phyloP scores from a whole-genome alignment of 2,329 filamentous ascomycete genomes.

The Metarhizium humberi region DNA sequence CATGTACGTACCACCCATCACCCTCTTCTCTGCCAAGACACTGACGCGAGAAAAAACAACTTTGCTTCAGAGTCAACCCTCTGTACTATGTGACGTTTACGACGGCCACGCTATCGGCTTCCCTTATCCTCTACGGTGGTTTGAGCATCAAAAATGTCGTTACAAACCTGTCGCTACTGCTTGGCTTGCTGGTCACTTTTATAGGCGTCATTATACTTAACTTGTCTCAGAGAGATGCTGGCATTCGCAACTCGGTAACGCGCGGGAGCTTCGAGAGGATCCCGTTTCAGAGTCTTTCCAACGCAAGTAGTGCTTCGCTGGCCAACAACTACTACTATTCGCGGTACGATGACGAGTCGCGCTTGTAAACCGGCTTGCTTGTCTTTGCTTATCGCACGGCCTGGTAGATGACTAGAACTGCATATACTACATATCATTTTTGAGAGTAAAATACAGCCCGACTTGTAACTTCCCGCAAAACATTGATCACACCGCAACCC shows the following conservation, averaged over 20 bases:
- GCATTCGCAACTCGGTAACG: background rate
- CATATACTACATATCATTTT: too few relatives aligned
- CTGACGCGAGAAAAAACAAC: slow-evolving; percentile 5
- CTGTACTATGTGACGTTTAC: slow-evolving; percentile 98
- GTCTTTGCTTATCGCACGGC: background rate
- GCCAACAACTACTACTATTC: background rate
- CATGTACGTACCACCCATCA: slow-evolving; percentile 53
- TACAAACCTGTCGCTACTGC: slow-evolving; percentile 85
- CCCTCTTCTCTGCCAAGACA: background rate
- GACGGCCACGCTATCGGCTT: slow-evolving; percentile 84
- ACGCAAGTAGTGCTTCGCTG: background rate
- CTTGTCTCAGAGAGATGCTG: slow-evolving; percentile 79
- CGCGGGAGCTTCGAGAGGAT: background rate
- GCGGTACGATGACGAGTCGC: background rate
- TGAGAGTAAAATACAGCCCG: background rate
- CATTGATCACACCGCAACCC: too few relatives aligned
- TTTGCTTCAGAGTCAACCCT: slow-evolving; percentile 67
- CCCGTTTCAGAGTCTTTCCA: background rate
- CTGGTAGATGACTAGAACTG: background rate
- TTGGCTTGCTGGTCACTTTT: slow-evolving; percentile 90
- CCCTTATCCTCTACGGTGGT: slow-evolving; percentile 89
- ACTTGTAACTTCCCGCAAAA: background rate
- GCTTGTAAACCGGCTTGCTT: background rate
- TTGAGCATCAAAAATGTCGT: slow-evolving; percentile 91
- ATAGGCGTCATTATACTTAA: slow-evolving; percentile 92